Conservation (phyloP, 1,284 basidiomycete species). For the Apiotrichum veenhuisii region DNA sequence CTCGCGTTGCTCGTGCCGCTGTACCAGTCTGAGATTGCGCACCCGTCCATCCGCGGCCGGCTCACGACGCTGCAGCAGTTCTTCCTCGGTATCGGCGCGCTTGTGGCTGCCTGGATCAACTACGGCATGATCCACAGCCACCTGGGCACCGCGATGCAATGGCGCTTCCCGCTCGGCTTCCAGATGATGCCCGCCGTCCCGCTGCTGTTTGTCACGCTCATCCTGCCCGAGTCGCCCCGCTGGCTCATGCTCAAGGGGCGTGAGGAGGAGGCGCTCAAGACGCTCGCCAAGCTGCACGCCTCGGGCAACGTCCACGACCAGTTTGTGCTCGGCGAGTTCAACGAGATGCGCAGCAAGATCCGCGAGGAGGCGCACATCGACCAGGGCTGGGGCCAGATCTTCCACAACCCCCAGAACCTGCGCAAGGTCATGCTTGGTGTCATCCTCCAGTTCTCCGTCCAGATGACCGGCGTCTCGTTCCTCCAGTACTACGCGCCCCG, state of each 20-base stretch:
- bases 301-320: conserved; percentile 36
- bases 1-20: conserved; percentile 55
- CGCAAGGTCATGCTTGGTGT: conserved; percentile 50
- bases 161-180: conserved; percentile 14
- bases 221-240: conserved; percentile 58
- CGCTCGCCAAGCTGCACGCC: conserved; percentile 37
- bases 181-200: conserved; percentile 54
- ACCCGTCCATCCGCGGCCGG: conserved; percentile 61
- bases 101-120: conserved; percentile 21
- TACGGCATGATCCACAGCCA: conserved; percentile 9
- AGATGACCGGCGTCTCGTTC: conserved; percentile 56
- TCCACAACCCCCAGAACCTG: conserved; percentile 54
- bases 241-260: conserved; percentile 44
- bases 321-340: conserved; percentile 37
- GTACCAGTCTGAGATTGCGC: conserved; percentile 60
- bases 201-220: conserved; percentile 57
- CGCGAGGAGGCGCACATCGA: conserved; percentile 45
- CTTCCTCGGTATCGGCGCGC: conserved; percentile 54
- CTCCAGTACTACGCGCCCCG: conserved; percentile 53
- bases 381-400: conserved; percentile 51
- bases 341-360: conserved; percentile 36
- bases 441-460: conserved; percentile 51
- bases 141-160: not conserved
- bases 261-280: conserved; percentile 36
- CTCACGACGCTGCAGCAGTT: conserved; percentile 62